phyloP scores from a whole-genome alignment of 306 rosid genomes.

The Hippophae tibetana region DNA sequence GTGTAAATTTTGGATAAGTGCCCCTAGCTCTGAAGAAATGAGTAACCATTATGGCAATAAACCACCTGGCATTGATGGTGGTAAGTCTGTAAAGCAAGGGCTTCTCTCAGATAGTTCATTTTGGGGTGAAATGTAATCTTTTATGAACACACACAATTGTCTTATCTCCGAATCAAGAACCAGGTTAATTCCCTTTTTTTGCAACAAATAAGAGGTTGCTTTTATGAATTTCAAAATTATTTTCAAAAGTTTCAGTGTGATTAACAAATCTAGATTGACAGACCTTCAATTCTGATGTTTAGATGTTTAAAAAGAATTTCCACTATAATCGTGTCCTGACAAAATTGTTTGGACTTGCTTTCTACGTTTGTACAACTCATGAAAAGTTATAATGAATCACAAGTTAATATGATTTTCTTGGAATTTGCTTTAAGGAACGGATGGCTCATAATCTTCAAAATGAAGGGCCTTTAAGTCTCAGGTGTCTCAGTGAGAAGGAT shows the following conservation, averaged over 20 bases:
- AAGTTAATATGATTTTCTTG: background rate
- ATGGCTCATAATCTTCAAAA: constrained; percentile 44
- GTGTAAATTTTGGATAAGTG: constrained; percentile 38
- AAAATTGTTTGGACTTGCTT: too few relatives aligned
- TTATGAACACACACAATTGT: constrained; percentile 37
- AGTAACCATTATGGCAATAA: constrained; percentile 24
- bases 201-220: too few relatives aligned
- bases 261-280: too few relatives aligned
- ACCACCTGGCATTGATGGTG: constrained; percentile 10
- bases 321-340: too few relatives aligned
- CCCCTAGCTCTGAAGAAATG: constrained; percentile 16
- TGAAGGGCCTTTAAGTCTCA: constrained; percentile 44
- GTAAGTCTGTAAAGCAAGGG: constrained; percentile 19
- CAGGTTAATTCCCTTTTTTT: constrained; percentile 37
- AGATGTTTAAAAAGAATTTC: too few relatives aligned
- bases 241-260: too few relatives aligned
- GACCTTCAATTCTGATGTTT: too few relatives aligned
- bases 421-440: constrained; percentile 46
- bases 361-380: too few relatives aligned
- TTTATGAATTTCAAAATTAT: too few relatives aligned
- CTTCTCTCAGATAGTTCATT: constrained; percentile 47
- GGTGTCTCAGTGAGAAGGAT: constrained; percentile 26
- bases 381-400: too few relatives aligned
- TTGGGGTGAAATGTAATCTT: constrained; percentile 62
- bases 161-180: constrained; percentile 51